Conservation (phyloP, 2,329 filamentous ascomycete genomes). For the Passalora sequoiae region DNA sequence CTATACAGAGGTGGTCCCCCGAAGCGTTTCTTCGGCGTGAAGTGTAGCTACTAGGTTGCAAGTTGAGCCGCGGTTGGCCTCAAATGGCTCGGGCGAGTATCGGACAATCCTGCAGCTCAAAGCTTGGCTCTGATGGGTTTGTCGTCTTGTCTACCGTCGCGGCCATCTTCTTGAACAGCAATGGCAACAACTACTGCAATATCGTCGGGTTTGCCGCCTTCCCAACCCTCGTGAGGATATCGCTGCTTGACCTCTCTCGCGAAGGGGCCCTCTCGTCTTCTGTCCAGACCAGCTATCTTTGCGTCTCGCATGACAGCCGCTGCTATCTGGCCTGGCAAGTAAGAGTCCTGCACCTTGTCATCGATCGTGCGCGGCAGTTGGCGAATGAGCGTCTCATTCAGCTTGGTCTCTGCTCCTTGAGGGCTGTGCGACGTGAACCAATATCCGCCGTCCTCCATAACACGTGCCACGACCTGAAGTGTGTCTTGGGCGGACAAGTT, state of each 20-base stretch:
- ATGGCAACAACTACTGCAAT: conserved; percentile 82
- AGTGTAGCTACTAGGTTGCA: too few species aligned
- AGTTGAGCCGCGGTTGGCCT: background rate
- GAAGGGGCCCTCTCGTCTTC: conserved; percentile 81
- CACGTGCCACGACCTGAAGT: conserved; percentile 63
- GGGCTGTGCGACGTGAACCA: conserved; percentile 30
- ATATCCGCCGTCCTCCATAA: conserved; percentile 56
- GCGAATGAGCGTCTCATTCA: conserved; percentile 25
- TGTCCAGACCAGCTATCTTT: conserved; percentile 77
- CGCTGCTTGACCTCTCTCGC: conserved; percentile 87
- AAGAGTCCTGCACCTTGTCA: conserved; percentile 40
- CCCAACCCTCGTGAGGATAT: conserved; percentile 80
- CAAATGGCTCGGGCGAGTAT: background rate
- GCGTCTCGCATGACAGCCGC: conserved; percentile 74
- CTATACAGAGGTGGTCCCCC: background rate
- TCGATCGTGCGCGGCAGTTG: conserved; percentile 22
- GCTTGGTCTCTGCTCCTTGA: conserved; percentile 29
- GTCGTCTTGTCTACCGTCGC: conserved; percentile 7
- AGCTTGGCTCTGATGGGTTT: conserved; percentile 33
- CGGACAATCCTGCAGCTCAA: conserved; percentile 1
- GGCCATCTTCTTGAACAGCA: conserved; percentile 58
- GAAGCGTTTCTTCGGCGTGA: background rate
- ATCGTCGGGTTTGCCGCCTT: conserved; percentile 91
- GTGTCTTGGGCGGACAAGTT: conserved; percentile 91
- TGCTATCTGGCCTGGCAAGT: conserved; percentile 73